Evolutionary conservation across 1,284 basidiomycete genomes (phyloP), one percentile per base, ranked within the genome.

Genomic region (Polyporus tsugae): DNA sequence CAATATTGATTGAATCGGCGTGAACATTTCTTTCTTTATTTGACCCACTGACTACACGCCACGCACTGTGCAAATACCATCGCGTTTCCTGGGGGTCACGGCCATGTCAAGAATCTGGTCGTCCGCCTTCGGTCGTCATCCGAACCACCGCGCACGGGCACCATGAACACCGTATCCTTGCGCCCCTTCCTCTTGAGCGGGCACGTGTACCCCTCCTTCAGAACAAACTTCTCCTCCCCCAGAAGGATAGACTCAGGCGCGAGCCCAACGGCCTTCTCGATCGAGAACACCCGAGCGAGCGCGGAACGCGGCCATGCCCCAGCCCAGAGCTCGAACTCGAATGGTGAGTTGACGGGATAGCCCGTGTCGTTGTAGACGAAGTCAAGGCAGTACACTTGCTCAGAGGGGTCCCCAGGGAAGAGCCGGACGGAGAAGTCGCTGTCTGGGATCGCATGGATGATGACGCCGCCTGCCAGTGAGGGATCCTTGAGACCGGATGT

Each of bases 261-360:
- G 13, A 53, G 11, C 4, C 25, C 52, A 1, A 53, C 4, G 29
- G 11, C 6, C 15, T 53, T 25, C n/a, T 53, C 25, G 52, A 53
- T 53, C 1, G 52, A 53, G 52, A 33, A 29, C 4, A 53, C 15
- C 25, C 25, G 52, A 13, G 22, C 13, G 13, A 15, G 25, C 13
- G 22, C 1, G 25, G 2, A 29, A 6, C 25, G 4, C 13, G 52
- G 52, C 29, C 52, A 13, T 5, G n/a, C 11, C 4, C 22, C 25
- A 4, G 52, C 29, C 52, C 52, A 53, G 52, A 53, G 52, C 25
- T 53, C 52, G 52, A 29, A 53, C 25, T 53, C 25, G 52, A 53
- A 53, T 2, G 11, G 52, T 11, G 52, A 53, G 25, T 53, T 53
- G 13, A 29, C 25, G 52, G 25, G 25, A 2, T 53, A 4, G 52